Percentiles rank a stretch among this genome's conserved stretches.
Evolutionary conservation across 495 filamentous ascomycete genomes (phyloP).

Genomic region (Rhizodiscina lignyota): DNA sequence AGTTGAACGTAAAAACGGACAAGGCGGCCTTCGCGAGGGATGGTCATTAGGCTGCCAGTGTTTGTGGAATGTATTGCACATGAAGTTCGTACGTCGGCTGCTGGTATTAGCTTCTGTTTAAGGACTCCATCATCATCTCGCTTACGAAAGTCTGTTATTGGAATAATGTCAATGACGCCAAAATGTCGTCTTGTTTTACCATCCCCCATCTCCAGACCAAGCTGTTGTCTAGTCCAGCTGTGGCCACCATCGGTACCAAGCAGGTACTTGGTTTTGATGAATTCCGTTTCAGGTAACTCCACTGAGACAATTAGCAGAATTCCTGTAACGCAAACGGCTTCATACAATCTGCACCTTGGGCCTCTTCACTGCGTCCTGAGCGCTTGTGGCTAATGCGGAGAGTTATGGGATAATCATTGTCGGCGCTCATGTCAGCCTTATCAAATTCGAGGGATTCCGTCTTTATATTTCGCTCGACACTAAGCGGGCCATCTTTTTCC

Average conservation of each 20-base stretch:
- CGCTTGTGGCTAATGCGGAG: slow-evolving; percentile 16
- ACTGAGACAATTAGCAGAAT: no score
- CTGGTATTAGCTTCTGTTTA: no score
- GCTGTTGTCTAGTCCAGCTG: slow-evolving; percentile 44
- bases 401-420: slow-evolving; percentile 33
- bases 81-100: slow-evolving; percentile 48
- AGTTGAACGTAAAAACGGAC: slow-evolving; percentile 59
- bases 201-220: slow-evolving; percentile 56
- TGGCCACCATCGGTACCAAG: slow-evolving; percentile 80
- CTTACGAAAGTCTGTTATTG: slow-evolving; percentile 59
- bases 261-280: no score
- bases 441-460: slow-evolving; percentile 19
- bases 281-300: no score
- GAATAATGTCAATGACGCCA: slow-evolving; percentile 74
- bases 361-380: no score
- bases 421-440: slow-evolving; percentile 23
- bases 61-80: slow-evolving; percentile 49
- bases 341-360: no score
- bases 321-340: no score
- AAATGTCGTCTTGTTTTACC: slow-evolving; percentile 57
- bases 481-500: slow-evolving; percentile 12
- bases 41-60: slow-evolving; percentile 48
- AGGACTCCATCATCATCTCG: no score
- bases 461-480: slow-evolving; percentile 16
- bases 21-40: slow-evolving; percentile 50